Evolutionary conservation across 306 rosid species (phyloP).

Genomic region (Prunus padus): DNA sequence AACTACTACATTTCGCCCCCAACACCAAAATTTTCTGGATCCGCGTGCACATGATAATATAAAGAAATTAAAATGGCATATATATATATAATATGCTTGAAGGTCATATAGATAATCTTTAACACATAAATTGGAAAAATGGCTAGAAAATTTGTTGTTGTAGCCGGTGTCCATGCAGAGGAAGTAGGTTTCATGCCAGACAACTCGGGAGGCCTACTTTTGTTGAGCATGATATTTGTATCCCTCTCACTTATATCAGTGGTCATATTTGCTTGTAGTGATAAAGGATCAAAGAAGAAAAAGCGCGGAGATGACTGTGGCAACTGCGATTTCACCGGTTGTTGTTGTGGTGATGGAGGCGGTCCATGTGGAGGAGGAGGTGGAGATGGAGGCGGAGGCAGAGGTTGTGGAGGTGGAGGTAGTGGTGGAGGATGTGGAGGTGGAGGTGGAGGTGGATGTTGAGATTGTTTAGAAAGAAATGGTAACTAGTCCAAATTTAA

Average conservation of each 20-base stretch:
- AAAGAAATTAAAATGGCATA: too few species aligned
- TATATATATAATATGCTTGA: not conserved
- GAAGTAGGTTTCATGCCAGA: not conserved
- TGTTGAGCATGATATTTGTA: conserved; percentile 26
- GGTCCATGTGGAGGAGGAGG: not conserved
- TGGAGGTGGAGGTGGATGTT: not conserved
- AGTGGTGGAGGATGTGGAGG: too few species aligned
- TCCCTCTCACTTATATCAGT: conserved; percentile 37
- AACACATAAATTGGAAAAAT: not conserved
- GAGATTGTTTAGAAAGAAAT: too few species aligned
- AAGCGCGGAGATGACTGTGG: not conserved
- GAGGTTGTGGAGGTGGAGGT: not conserved
- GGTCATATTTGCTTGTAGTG: conserved; percentile 37
- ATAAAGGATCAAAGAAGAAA: not conserved
- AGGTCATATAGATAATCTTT: not conserved
- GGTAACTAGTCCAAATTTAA: too few species aligned
- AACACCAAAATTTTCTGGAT: too few species aligned
- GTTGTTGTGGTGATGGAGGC: not conserved
- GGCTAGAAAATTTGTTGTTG: conserved; percentile 23
- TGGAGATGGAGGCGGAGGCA: too few species aligned
- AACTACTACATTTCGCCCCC: too few species aligned
- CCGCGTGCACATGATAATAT: too few species aligned
- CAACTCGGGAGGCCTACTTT: conserved; percentile 6
- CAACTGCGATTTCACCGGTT: not conserved
- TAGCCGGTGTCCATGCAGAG: not conserved